A percentile compares a stretch with the other conserved stretches of the same genome.
Conservation (phyloP, 2,329 filamentous ascomycete genomes). For the Exophiala alcalophila region DNA sequence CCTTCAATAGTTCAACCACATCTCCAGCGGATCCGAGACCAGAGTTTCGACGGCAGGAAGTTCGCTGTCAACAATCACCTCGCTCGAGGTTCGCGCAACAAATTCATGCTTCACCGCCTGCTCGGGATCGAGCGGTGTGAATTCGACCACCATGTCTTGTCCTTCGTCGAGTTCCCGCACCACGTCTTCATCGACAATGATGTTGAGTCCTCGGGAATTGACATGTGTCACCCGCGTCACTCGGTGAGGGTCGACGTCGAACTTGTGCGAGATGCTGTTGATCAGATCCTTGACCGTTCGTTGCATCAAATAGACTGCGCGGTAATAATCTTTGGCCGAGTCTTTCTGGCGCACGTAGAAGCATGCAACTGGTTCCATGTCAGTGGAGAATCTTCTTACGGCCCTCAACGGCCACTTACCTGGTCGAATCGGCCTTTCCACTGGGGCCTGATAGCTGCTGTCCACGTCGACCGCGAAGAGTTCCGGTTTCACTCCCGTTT, state of each 20-base stretch:
- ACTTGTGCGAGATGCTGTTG: conserved; percentile 71
- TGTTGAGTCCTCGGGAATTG: conserved; percentile 70
- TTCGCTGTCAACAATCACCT: conserved; percentile 28
- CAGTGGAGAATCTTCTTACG: conserved; percentile 31
- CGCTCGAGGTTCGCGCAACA: conserved; percentile 10
- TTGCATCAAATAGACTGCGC: conserved; percentile 79
- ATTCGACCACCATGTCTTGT: conserved; percentile 77
- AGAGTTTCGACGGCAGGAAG: conserved; percentile 20
- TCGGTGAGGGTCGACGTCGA: conserved; percentile 69
- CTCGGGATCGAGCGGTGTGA: conserved; percentile 59
- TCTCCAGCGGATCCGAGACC: conserved; percentile 28
- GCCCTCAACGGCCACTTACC: conserved; percentile 45
- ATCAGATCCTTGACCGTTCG: conserved; percentile 74
- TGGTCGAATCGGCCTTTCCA: conserved; percentile 67
- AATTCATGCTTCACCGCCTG: conserved; percentile 27
- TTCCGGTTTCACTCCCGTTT: conserved; percentile 11
- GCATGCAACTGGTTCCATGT: conserved; percentile 65
- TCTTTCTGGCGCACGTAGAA: conserved; percentile 69
- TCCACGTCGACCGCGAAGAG: conserved; percentile 69
- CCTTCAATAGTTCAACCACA: conserved; percentile 32
- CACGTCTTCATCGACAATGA: conserved; percentile 88
- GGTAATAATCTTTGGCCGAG: conserved; percentile 62
- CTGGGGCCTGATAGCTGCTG: conserved; percentile 73
- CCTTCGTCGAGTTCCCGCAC: conserved; percentile 80
- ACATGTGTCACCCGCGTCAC: conserved; percentile 70